These are phyloP conservation scores for Aureobasidium sp. DNA, from an alignment of 2,329 filamentous ascomycete species.

Conservation along the genomic window DNA sequence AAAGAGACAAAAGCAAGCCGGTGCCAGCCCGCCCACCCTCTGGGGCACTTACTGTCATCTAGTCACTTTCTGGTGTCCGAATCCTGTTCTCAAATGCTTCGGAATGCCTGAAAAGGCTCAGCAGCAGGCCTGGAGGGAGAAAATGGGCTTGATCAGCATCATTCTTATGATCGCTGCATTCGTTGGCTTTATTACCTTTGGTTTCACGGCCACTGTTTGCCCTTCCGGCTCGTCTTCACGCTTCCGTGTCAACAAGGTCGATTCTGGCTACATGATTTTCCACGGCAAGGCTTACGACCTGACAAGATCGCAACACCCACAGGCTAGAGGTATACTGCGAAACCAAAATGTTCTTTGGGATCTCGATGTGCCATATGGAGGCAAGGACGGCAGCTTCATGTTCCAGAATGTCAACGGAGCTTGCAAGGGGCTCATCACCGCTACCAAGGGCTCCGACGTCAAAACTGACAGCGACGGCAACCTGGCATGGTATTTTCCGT, in stretches of 20 bases:
- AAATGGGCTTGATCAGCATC: slow-evolving; percentile 92
- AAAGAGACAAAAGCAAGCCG: slow-evolving; percentile 48
- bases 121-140: slow-evolving; percentile 91
- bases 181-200: slow-evolving; percentile 93
- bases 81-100: slow-evolving; percentile 75
- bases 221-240: slow-evolving; percentile 57
- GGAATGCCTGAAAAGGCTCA: slow-evolving; percentile 80
- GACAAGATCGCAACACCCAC: slow-evolving; percentile 65
- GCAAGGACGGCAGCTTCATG: slow-evolving; percentile 90
- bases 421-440: slow-evolving; percentile 83
- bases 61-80: slow-evolving; percentile 89
- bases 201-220: slow-evolving; percentile 86
- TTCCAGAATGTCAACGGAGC: slow-evolving; percentile 98
- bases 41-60: slow-evolving; percentile 96
- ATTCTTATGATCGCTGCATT: slow-evolving; percentile 80
- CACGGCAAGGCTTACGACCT: slow-evolving; percentile 88
- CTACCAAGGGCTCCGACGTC: slow-evolving; percentile 62
- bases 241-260: slow-evolving; percentile 75
- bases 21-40: slow-evolving; percentile 69
- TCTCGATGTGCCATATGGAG: slow-evolving; percentile 62
- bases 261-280: slow-evolving; percentile 84
- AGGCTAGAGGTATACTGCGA: slow-evolving; percentile 66
- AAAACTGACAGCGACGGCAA: slow-evolving; percentile 66
- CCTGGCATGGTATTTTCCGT: slow-evolving; percentile 96
- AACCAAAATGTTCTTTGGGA: slow-evolving; percentile 80